A percentile compares a stretch with the other conserved stretches of the same genome.
Conservation (phyloP, 2,329 filamentous ascomycete genomes). For the Aureobasidium subglaciale region DNA sequence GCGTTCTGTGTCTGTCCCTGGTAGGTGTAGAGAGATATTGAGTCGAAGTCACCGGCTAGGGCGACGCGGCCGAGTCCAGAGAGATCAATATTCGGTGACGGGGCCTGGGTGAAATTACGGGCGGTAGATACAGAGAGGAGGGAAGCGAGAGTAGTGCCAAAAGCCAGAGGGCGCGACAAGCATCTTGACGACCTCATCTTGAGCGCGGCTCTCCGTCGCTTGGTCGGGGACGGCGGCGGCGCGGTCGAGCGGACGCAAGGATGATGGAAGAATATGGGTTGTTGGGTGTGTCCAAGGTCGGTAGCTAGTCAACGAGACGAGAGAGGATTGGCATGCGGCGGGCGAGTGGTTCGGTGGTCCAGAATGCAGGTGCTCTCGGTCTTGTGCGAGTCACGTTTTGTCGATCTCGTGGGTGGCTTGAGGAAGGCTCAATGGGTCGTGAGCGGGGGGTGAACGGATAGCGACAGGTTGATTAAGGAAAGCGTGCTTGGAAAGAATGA, state of each 20-base stretch:
- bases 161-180: constrained; percentile 16
- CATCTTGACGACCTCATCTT: constrained; percentile 15
- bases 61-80: constrained; percentile 72
- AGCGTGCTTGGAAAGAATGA: constrained; percentile 7
- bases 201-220: constrained; percentile 15
- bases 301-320: background rate
- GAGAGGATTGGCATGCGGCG: background rate
- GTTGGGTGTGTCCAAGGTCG: background rate
- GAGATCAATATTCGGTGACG: constrained; percentile 69
- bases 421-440: background rate
- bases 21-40: constrained; percentile 84
- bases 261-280: background rate
- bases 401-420: constrained; percentile 12
- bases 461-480: background rate
- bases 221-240: constrained; percentile 1
- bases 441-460: background rate
- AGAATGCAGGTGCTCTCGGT: background rate
- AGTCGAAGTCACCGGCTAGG: constrained; percentile 81
- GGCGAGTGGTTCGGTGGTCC: too few species aligned
- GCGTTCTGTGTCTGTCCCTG: constrained; percentile 66
- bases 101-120: constrained; percentile 49
- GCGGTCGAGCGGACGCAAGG: constrained; percentile 6
- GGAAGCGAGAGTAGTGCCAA: constrained; percentile 14
- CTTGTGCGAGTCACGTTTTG: constrained; percentile 11
- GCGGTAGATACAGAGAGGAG: constrained; percentile 2